Evolutionary conservation across 768 basidiomycete genomes (phyloP), one percentile per base, ranked within the genome.

Genomic region (Symmetrospora coprosmae): DNA sequence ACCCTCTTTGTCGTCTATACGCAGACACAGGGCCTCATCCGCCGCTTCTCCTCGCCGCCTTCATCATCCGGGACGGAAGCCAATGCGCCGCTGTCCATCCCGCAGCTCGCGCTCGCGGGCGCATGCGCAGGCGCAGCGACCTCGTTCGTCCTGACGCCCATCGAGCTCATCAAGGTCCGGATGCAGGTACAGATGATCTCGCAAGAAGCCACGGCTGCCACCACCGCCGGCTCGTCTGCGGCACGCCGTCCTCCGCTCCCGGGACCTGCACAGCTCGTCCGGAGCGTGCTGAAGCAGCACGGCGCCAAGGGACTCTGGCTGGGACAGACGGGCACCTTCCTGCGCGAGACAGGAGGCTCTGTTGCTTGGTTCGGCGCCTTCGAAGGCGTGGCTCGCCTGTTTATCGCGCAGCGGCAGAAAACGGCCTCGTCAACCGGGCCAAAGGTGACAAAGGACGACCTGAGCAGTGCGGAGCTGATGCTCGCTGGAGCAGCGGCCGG

Each of bases 141-240:
- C 16, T 90, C 87, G 67, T 89, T 91, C 72, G 78, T 90, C 50
- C 74, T 97, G 86, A 94, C 90, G 0, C 91, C 91, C 1, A 83
- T 96, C 59, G 91, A 94, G 68, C 82, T 94, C 48, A 81, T 96
- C 61, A 94, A 97, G 74, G 94, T 89, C 75, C 87, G 88, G 72
- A 92, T 96, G 89, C 91, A 94, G 72, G 91, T 94, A 1, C 89
- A 92, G 70, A 84, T 87, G 80, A 80, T 92, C 21, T 66, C 11
- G 38, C 64, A 23, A 55, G 21, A 9, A 6, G 40, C 39, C 27
- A 50, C 38, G 47, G 4, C 27, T 14, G 3, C 63, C 35, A 1
- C 62, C 14, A 14, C 39, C 0, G 1, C 56, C 3, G 6, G 64
- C 7, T 4, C 45, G 0, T 17, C 50, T 6, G 21, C 63, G 9